Evolutionary conservation across 1,139 yeast genomes (phyloP), one percentile per base, ranked within the genome.

Genomic region (Kodamaea plutei): DNA sequence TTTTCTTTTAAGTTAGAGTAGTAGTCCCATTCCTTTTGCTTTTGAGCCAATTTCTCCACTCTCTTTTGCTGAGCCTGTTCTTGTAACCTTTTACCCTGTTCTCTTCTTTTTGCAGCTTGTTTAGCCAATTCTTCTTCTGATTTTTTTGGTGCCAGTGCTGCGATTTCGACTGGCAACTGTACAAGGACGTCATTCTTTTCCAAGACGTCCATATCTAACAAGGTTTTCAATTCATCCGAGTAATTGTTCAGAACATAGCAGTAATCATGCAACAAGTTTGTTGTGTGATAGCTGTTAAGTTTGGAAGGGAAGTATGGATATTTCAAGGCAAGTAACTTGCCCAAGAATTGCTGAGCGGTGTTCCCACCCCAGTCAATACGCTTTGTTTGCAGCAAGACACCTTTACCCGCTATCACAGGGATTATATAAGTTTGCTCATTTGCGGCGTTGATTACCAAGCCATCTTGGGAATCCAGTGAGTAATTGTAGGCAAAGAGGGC

Each of bases 341-440:
- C 74, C 52, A 91, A 56, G 44, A 70, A 89, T 29, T 71, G 76
- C 20, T 73, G 76, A 2, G 89, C 73, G 33, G 76, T 84, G 38
- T 76, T 74, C 6, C 96, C 97, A 34, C 97, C 98, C 85, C 93
- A 87, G 50, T 87, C 89, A 26, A 93, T 76, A 46, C 97, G 66
- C 48, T 87, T 89, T 2, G 91, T 68, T 38, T 80, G 82, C 28
- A 73, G 62, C 32, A 87, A 56, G 3, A 80, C 45, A 0, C 94
- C 93, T 35, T 61, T 64, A 0, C 88, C 85, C 13, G 73, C 53
- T 2, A 84, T 41, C 2, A 91, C 87, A 0, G 98, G 98, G 10
- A 91, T 78, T 1, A 91, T 61, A 47, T 80, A 81, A 0, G 96
- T 84, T 40, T 85, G 73, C 47, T 88, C 94, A 52, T 87, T 73